A percentile compares a stretch with the other conserved stretches of the same genome.
phyloP scores from a whole-genome alignment of 495 filamentous ascomycete genomes.

The Neurospora sp. region DNA sequence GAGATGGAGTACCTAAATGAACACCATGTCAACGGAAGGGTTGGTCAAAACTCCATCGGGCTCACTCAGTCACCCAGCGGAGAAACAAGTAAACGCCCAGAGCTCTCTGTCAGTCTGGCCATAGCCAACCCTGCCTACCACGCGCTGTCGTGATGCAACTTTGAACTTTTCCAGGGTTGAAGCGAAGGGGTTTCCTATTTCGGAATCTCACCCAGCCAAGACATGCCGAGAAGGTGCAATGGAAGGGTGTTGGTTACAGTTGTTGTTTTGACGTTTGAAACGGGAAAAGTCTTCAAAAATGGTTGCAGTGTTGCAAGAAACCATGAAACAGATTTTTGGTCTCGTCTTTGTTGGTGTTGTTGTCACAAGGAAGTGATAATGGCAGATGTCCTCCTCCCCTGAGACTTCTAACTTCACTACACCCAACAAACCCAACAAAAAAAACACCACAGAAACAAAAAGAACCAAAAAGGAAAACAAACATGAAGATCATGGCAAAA shows the following conservation, averaged over 20 bases:
- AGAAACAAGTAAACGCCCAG: not conserved
- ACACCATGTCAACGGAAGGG: not conserved
- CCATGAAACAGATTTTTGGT: not conserved
- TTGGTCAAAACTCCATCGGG: not conserved
- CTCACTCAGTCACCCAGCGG: not conserved
- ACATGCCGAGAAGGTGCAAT: not conserved
- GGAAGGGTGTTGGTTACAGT: not conserved
- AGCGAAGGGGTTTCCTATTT: not conserved
- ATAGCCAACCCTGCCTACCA: not conserved
- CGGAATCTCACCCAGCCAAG: not conserved
- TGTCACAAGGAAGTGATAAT: not conserved
- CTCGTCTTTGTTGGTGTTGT: not conserved
- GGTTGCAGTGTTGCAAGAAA: not conserved
- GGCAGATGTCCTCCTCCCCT: not conserved
- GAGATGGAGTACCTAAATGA: not conserved
- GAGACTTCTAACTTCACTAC: not conserved
- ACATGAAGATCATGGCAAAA: not conserved
- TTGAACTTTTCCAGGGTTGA: not conserved
- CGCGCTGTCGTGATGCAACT: not conserved
- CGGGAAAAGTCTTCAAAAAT: not conserved
- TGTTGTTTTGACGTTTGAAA: not conserved
- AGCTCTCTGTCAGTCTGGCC: not conserved
- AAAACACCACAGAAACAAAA: not conserved
- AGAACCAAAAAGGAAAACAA: not conserved
- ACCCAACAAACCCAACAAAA: not conserved